Conservation (phyloP, 768 basidiomycete species). For the Pseudohyphozyma bogoriensis region DNA sequence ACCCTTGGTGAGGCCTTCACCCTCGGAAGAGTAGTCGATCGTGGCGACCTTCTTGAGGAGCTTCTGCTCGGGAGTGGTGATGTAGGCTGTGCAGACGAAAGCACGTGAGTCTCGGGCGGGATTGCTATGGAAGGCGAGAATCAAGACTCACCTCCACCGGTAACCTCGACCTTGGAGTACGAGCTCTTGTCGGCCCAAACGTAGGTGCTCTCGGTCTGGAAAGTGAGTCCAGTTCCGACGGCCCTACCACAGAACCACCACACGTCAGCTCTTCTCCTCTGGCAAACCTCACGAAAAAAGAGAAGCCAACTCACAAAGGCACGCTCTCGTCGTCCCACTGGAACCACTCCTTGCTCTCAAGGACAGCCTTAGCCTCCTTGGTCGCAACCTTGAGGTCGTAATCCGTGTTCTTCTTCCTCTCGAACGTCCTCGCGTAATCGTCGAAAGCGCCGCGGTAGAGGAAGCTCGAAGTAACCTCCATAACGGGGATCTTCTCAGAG, state of each 20-base stretch:
- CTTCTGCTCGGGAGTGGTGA: slow-evolving; percentile 32
- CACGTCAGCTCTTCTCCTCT: too few relatives aligned
- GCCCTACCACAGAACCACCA: too few relatives aligned
- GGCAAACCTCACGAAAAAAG: too few relatives aligned
- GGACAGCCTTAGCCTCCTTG: slow-evolving; percentile 74
- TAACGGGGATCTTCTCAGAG: slow-evolving; percentile 58
- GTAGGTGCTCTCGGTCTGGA: slow-evolving; percentile 77
- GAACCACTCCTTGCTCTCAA: slow-evolving; percentile 97
- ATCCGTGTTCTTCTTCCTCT: slow-evolving; percentile 78
- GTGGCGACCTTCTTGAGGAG: slow-evolving; percentile 45
- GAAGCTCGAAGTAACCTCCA: slow-evolving; percentile 91
- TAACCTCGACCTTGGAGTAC: slow-evolving; percentile 67
- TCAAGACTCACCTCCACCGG: too few relatives aligned
- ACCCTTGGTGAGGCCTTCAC: slow-evolving; percentile 49
- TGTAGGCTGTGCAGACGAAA: too few relatives aligned
- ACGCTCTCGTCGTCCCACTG: slow-evolving; percentile 77
- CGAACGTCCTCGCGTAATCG: slow-evolving; percentile 94
- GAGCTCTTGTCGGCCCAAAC: slow-evolving; percentile 84
- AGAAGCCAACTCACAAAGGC: too few relatives aligned
- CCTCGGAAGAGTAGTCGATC: slow-evolving; percentile 30
- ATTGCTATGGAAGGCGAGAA: too few relatives aligned
- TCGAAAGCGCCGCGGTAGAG: slow-evolving; percentile 88
- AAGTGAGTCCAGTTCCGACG: slow-evolving; percentile 72
- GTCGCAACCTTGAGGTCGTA: slow-evolving; percentile 65
- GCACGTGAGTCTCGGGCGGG: too few relatives aligned